These are phyloP conservation scores for Thamnidium elegans DNA, from an alignment of 192 early-diverging fungal genomes.

Conservation along the genomic window DNA sequence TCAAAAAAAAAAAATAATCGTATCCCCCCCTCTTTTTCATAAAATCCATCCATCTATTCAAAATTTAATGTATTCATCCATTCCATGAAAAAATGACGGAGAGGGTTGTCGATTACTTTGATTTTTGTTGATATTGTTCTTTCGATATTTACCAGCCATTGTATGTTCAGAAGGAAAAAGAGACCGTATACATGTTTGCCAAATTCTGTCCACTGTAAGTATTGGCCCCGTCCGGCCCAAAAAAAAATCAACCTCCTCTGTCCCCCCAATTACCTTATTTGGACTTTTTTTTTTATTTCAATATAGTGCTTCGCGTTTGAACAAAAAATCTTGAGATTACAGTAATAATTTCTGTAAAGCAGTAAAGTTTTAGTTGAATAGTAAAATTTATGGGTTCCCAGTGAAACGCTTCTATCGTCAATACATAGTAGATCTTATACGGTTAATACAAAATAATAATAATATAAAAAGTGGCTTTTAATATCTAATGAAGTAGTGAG, in stretches of 20 bases:
- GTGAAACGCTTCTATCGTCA: too few relatives aligned
- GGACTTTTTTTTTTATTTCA: too few relatives aligned
- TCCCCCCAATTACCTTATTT: background rate
- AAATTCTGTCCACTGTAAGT: background rate
- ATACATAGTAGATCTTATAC: too few relatives aligned
- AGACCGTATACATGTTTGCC: background rate
- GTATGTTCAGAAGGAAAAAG: constrained; percentile 8
- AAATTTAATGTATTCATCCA: background rate
- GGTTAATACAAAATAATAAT: too few relatives aligned
- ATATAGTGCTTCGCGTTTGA: too few relatives aligned
- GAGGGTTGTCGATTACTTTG: background rate
- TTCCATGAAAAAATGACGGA: background rate
- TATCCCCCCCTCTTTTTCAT: background rate
- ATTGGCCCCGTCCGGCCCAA: background rate
- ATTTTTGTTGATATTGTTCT: too few relatives aligned
- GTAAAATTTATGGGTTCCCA: too few relatives aligned
- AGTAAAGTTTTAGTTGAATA: too few relatives aligned
- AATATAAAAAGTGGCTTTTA: too few relatives aligned
- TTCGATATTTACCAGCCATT: constrained; percentile 1
- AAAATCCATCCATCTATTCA: background rate
- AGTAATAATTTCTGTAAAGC: too few relatives aligned
- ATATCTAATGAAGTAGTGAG: too few relatives aligned
- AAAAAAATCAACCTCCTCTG: constrained; percentile 1
- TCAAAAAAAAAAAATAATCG: background rate
- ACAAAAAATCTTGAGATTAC: too few relatives aligned